These are phyloP conservation scores for Cladochytrium replicatum DNA, from an alignment of 192 early-diverging fungal species.

Conservation along the genomic window DNA sequence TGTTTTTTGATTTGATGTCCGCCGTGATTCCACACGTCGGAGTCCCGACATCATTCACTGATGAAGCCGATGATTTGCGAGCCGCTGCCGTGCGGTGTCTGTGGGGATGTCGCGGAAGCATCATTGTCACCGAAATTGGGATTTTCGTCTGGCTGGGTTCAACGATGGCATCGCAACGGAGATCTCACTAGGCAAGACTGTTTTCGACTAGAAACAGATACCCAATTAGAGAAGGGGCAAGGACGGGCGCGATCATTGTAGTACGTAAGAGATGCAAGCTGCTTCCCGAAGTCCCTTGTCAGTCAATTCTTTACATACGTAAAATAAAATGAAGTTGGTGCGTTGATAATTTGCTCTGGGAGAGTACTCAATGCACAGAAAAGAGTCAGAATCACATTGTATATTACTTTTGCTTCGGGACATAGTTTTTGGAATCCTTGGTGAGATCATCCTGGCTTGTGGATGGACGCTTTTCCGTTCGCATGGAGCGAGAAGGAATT, in stretches of 20 bases:
- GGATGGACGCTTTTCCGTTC: constrained; percentile 40
- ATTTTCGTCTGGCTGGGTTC: no score
- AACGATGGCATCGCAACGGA: constrained; percentile 38
- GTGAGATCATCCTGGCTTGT: constrained; percentile 35
- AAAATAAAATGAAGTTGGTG: constrained; percentile 42
- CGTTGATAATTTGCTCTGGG: constrained; percentile 43
- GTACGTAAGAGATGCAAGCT: constrained; percentile 41
- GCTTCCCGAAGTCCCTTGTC: constrained; percentile 44
- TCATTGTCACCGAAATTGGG: no score
- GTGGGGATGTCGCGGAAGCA: no score
- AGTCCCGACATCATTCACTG: no score
- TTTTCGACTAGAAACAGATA: constrained; percentile 42
- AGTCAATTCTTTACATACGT: constrained; percentile 30
- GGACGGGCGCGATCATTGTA: no score
- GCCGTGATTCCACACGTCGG: constrained; percentile 46
- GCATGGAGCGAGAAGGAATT: constrained; percentile 43
- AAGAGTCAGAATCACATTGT: constrained; percentile 5
- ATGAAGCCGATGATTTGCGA: no score
- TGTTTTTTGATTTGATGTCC: constrained; percentile 40
- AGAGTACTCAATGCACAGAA: background rate
- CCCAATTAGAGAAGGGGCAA: no score
- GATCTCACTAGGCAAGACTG: constrained; percentile 47
- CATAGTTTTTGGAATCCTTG: constrained; percentile 48
- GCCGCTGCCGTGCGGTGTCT: no score
- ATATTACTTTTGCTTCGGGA: constrained; percentile 40